Evolutionary conservation across 176 grass and related monocot species (phyloP), one percentile per base, ranked within the genome.

Genomic region (Dactylis glomerata): DNA sequence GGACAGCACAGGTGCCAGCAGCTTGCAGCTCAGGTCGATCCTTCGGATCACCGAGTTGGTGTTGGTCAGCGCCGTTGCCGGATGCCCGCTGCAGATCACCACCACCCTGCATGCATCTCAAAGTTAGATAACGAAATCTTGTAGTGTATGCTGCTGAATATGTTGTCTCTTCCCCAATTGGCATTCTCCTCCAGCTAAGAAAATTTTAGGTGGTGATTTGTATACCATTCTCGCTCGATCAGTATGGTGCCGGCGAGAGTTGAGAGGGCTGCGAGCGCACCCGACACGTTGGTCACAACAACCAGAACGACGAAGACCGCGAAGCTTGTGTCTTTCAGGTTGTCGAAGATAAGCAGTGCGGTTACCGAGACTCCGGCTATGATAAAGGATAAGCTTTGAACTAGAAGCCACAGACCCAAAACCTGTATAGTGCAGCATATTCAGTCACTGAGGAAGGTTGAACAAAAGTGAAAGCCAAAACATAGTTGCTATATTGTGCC

Each of bases 21-120:
- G 85, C 83, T 98, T 98, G 86, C 96, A 95, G 70, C 83, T 81
- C 67, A 98, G 87, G 76, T 98, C 96, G 68, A 95, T 98, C 72
- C 93, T 89, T 89, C 93, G 89, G 69, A 98, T 85, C 27, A 98
- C 87, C 22, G 96, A 95, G 83, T 98, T 98, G 77, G 90, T 95
- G 49, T 76, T 89, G 61, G 96, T 95, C 68, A 98, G 82, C 63
- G 82, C 79, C 20, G 78, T 62, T 0, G 85, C 57, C 38, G 84
- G 87, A 17, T 92, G 80, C 34, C 85, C 56, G 63, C 36, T 26
- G 54, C 87, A 87, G 23, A 98, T 98, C 54, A 98, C 96, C 75
- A 98, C 93, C 76, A 98, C 92, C 95, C 96, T 98, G 83, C 10
- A 83, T 30, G 70, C 61, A 51, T 47, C 8, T 0, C 42, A 5